These are phyloP conservation scores for Aureobasidium sp. DNA, from an alignment of 2,329 filamentous ascomycete species.

Conservation along the genomic window DNA sequence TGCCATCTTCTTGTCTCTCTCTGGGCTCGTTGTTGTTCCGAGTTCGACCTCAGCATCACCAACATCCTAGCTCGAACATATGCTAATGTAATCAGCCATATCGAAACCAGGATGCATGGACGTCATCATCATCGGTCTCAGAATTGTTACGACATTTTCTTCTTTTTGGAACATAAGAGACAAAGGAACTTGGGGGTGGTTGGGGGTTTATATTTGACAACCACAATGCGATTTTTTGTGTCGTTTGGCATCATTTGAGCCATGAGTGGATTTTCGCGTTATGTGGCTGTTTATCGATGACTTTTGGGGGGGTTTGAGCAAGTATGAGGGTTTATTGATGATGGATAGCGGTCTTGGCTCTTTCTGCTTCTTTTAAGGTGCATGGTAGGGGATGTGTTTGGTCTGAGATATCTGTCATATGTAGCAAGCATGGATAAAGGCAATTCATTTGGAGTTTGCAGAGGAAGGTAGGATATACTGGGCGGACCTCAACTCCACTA, in stretches of 20 bases:
- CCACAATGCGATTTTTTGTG: neutral
- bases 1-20: no score
- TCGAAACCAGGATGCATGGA: neutral
- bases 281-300: no score
- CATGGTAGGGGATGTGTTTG: no score
- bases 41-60: neutral
- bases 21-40: no score
- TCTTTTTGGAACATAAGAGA: neutral
- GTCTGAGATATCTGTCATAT: neutral
- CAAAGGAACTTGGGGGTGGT: neutral
- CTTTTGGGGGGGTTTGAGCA: no score
- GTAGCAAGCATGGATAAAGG: neutral
- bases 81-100: neutral
- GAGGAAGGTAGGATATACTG: neutral
- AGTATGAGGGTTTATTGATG: no score
- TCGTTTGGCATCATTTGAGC: no score
- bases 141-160: neutral
- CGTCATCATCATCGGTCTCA: neutral
- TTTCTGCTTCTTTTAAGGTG: neutral
- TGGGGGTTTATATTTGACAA: neutral
- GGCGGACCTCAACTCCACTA: no score
- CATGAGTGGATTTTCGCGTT: no score
- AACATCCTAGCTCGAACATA: neutral
- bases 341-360: no score
- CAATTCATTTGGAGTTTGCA: neutral